These are phyloP conservation scores for Trypanosoma cruzi DNA, from an alignment of 208 protist species.

Conservation along the genomic window DNA sequence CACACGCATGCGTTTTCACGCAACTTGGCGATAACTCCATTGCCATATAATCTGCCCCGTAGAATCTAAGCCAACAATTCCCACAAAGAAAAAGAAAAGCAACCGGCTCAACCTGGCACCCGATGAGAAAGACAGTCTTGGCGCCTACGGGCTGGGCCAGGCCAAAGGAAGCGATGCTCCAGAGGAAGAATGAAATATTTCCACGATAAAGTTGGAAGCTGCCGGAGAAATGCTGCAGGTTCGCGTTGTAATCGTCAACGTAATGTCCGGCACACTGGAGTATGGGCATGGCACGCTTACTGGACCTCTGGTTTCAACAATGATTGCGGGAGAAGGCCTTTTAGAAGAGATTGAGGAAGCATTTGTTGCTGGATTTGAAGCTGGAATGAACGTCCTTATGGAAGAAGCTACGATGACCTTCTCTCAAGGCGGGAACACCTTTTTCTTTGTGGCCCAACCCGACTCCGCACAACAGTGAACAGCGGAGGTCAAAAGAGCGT, in stretches of 20 bases:
- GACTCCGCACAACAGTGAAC: neutral
- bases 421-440: constrained; percentile 22
- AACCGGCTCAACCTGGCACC: neutral
- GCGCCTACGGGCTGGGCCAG: neutral
- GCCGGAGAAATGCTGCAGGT: neutral
- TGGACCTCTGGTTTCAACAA: constrained; percentile 33
- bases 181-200: neutral
- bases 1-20: too few relatives aligned
- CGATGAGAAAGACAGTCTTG: neutral
- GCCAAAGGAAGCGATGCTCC: neutral
- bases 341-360: constrained; percentile 40
- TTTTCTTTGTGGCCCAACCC: constrained; percentile 39
- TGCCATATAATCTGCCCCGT: too few relatives aligned
- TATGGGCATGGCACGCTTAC: constrained; percentile 36
- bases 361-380: constrained; percentile 28
- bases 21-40: too few relatives aligned
- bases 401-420: constrained; percentile 31
- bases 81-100: neutral
- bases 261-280: constrained; percentile 24
- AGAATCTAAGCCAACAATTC: too few relatives aligned
- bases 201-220: neutral
- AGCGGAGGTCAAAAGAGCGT: neutral
- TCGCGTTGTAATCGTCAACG: neutral
- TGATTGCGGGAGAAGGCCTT: constrained; percentile 33
- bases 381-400: constrained; percentile 30